A percentile compares a stretch with the other conserved stretches of the same genome.
These are phyloP conservation scores for Heterobasidion annosum DNA, from an alignment of 1,284 basidiomycete species.

Conservation along the genomic window DNA sequence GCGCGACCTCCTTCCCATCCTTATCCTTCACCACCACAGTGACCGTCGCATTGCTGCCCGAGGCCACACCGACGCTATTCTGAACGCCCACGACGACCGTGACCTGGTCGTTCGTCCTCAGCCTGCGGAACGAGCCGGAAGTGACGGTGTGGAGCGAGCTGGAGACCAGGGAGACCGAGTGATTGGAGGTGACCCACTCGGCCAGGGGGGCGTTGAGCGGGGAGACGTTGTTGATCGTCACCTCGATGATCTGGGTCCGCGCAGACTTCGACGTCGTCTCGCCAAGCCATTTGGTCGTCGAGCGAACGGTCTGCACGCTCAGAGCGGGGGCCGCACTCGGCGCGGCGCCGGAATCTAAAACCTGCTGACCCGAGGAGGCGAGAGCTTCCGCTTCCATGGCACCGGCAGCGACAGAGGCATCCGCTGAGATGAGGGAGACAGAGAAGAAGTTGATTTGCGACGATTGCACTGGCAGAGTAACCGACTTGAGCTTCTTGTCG, in stretches of 20 bases:
- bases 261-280: conserved; percentile 1
- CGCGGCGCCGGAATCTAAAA: background rate
- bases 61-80: conserved; percentile 8
- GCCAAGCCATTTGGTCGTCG: conserved; percentile 15
- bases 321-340: conserved; percentile 7
- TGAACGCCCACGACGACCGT: conserved; percentile 15
- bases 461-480: conserved; percentile 8
- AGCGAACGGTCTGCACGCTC: conserved; percentile 16
- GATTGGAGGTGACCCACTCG: conserved; percentile 13
- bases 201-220: conserved; percentile 4
- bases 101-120: conserved; percentile 19
- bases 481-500: conserved; percentile 9
- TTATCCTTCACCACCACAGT: conserved; percentile 20
- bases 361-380: background rate
- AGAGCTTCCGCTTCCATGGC: background rate
- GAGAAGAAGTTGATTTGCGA: conserved; percentile 20
- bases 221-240: conserved; percentile 17
- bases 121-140: conserved; percentile 14
- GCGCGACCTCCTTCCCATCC: conserved; percentile 21
- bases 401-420: background rate
- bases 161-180: conserved; percentile 12
- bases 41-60: conserved; percentile 19
- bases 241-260: conserved; percentile 16
- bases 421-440: conserved; percentile 15
- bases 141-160: conserved; percentile 15